phyloP scores from a whole-genome alignment of 768 basidiomycete genomes.

The Lactifluus echinatus region DNA sequence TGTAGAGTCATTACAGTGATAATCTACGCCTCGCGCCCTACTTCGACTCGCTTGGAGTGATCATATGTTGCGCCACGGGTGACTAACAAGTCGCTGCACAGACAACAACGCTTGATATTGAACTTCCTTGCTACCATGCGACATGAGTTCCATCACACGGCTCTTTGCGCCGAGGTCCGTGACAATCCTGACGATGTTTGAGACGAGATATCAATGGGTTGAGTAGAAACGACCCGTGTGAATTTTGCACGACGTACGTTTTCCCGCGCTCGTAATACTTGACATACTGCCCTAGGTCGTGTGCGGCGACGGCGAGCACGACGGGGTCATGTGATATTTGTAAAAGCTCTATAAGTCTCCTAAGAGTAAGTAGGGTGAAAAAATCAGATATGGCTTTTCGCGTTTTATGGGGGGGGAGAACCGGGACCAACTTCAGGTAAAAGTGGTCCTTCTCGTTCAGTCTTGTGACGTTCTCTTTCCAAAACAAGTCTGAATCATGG shows the following conservation, averaged over 20 bases:
- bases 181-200: slow-evolving; percentile 46
- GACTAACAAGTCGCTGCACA: slow-evolving; percentile 87
- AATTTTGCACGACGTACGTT: slow-evolving; percentile 46
- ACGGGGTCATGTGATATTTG: slow-evolving; percentile 59
- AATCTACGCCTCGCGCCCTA: neutral
- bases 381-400: neutral
- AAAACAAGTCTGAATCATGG: slow-evolving; percentile 95
- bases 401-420: neutral
- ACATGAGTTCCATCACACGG: slow-evolving; percentile 88
- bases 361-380: slow-evolving; percentile 24
- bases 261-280: slow-evolving; percentile 88
- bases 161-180: slow-evolving; percentile 83
- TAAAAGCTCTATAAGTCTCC: slow-evolving; percentile 66
- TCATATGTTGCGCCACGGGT: slow-evolving; percentile 64
- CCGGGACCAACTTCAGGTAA: slow-evolving; percentile 59
- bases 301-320: slow-evolving; percentile 85
- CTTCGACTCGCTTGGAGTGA: neutral
- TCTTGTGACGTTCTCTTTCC: slow-evolving; percentile 89
- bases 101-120: slow-evolving; percentile 87
- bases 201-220: neutral
- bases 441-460: slow-evolving; percentile 79
- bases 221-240: neutral
- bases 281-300: slow-evolving; percentile 92
- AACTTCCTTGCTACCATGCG: slow-evolving; percentile 78
- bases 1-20: slow-evolving; percentile 5